Conservation (phyloP, 2,329 filamentous ascomycete genomes). For the Fusarium sp. region DNA sequence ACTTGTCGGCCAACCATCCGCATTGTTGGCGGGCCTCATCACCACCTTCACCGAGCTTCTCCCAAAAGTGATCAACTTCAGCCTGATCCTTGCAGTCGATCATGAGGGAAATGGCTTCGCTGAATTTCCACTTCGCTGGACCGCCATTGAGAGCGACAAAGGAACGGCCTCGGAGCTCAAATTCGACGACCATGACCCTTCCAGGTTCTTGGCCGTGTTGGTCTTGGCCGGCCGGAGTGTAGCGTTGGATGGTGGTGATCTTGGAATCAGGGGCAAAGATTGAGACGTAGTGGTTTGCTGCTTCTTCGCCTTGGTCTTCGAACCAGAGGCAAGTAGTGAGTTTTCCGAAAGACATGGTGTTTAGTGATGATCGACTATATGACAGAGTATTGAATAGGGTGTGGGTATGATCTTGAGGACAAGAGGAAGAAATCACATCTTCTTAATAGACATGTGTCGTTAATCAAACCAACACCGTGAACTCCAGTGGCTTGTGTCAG, state of each 20-base stretch:
- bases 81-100: conserved; percentile 59
- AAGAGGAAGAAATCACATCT: not conserved
- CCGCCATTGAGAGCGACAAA: conserved; percentile 60
- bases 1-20: conserved; percentile 60
- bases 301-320: conserved; percentile 55
- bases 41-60: conserved; percentile 55
- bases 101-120: conserved; percentile 57
- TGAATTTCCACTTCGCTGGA: conserved; percentile 53
- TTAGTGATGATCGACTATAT: not conserved
- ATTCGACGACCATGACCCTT: conserved; percentile 52
- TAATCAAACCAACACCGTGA: not conserved
- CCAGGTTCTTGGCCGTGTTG: conserved; percentile 48
- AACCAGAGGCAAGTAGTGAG: conserved; percentile 57
- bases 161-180: conserved; percentile 53
- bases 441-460: not conserved
- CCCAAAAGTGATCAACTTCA: conserved; percentile 62
- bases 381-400: not conserved
- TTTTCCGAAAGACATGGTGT: conserved; percentile 37
- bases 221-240: conserved; percentile 47
- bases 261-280: conserved; percentile 54
- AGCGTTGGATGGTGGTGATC: conserved; percentile 50
- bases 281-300: conserved; percentile 56
- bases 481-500: conserved; percentile 6
- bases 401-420: not conserved
- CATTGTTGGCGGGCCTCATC: conserved; percentile 54